Conservation (phyloP, 2,329 filamentous ascomycete species). For the Basipetospora chlamydospora region DNA sequence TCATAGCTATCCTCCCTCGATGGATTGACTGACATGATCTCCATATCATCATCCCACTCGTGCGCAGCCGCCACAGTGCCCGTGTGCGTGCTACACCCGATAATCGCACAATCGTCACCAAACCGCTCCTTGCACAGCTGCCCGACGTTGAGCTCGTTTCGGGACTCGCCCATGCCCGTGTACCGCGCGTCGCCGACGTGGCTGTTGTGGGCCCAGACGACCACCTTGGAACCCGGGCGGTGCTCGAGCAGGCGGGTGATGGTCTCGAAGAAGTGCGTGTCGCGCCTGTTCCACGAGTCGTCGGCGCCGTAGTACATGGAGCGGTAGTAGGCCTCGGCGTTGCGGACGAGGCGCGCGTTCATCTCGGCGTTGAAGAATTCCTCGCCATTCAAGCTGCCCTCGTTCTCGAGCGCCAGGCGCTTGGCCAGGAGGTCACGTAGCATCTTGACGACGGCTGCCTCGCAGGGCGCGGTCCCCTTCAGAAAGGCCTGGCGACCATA, state of each 20-base stretch:
- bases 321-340: slow-evolving; percentile 36
- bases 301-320: slow-evolving; percentile 34
- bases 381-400: slow-evolving; percentile 23
- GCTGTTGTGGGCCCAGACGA: slow-evolving; percentile 39
- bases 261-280: slow-evolving; percentile 36
- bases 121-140: slow-evolving; percentile 34
- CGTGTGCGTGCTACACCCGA: slow-evolving; percentile 31
- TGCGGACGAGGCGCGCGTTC: slow-evolving; percentile 32
- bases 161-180: slow-evolving; percentile 29
- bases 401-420: slow-evolving; percentile 23
- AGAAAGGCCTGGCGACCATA: slow-evolving; percentile 28
- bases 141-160: slow-evolving; percentile 35
- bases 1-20: slow-evolving; percentile 33
- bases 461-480: slow-evolving; percentile 26
- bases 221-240: slow-evolving; percentile 24
- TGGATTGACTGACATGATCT: slow-evolving; percentile 30
- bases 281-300: slow-evolving; percentile 34
- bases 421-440: slow-evolving; percentile 25
- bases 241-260: slow-evolving; percentile 27
- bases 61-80: slow-evolving; percentile 37
- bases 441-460: slow-evolving; percentile 28
- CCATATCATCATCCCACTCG: slow-evolving; percentile 34
- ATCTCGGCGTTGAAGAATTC: slow-evolving; percentile 33
- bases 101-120: slow-evolving; percentile 10
- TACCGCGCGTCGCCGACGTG: slow-evolving; percentile 38